Evolutionary conservation across 2,329 filamentous ascomycete genomes (phyloP), one percentile per base, ranked within the genome.

Genomic region (Paramyrothecium roridum): DNA sequence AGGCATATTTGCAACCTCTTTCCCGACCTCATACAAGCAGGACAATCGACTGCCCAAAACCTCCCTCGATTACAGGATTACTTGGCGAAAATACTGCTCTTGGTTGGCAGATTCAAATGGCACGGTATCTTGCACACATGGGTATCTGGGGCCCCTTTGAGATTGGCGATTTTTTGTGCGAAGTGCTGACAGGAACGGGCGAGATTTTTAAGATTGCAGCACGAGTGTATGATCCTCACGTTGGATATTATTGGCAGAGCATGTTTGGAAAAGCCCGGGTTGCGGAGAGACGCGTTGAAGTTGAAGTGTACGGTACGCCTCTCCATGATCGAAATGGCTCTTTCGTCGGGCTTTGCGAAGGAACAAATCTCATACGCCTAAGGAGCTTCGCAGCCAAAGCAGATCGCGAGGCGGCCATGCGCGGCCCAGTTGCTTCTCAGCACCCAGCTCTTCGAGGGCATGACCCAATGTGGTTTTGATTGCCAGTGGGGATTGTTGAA

Each of bases 111-210:
- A 45, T 57, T 19, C n/a, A 54, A 17, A 58, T 57, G 50, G 57
- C 60, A n/a, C 60, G 57, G 2, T 52, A 65, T 37, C 56, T 65
- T 26, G 40, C 56, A 11, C 55, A 45, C 21, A 56, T 23, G 11
- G 54, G 55, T 17, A 45, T 57, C 8, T 17, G 37, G 1, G 64
- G 64, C 3, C 64, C 61, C n/a, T 66, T 62, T 30, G 55, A 61
- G 33, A 23, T 65, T 49, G 64, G 64, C 12, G 53, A 61, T 7
- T 64, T 34, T 34, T 54, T 65, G n/a, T 62, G 60, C 48, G 52
- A 64, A 19, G 20, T 66, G 17, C 46, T 60, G n/a, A 50, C 20
- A n/a, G 45, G 20, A 37, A 57, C 45, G 16, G 57, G 54, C 2
- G 21, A 46, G 2, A 23, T 64, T 8, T 12, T 57, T 16, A 65